phyloP scores from a whole-genome alignment of 2,329 filamentous ascomycete genomes.

The Clonostachys solani region DNA sequence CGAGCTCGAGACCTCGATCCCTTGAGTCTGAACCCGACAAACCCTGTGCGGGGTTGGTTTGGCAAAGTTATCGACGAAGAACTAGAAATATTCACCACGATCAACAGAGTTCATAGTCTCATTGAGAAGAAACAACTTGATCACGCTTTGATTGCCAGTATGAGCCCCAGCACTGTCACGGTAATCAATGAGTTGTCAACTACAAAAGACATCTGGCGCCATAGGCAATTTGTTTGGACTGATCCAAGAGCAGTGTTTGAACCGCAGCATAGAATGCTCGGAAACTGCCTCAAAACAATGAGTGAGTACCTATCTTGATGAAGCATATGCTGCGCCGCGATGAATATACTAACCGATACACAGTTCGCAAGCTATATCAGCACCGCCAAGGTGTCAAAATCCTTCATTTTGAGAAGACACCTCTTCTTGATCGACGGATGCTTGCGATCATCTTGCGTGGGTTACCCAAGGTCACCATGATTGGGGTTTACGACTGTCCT shows the following conservation, averaged over 20 bases:
- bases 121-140: too few relatives aligned
- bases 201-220: neutral
- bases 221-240: neutral
- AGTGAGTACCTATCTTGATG: neutral
- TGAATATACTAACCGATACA: neutral
- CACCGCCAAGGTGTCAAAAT: constrained; percentile 11
- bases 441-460: constrained; percentile 26
- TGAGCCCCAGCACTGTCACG: neutral
- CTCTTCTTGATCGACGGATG: constrained; percentile 23
- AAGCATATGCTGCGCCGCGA: neutral
- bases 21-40: neutral
- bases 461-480: constrained; percentile 19
- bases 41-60: neutral
- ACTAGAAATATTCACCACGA: neutral
- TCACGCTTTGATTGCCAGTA: too few relatives aligned
- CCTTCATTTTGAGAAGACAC: constrained; percentile 20
- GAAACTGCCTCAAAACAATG: neutral
- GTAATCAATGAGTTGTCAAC: neutral
- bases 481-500: constrained; percentile 30
- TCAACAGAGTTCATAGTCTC: too few relatives aligned
- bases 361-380: constrained; percentile 15
- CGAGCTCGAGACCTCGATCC: neutral
- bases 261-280: neutral
- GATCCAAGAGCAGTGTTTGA: neutral
- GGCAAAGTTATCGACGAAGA: neutral